Evolutionary conservation across 495 filamentous ascomycete genomes (phyloP), one percentile per base, ranked within the genome.

Genomic region (Annulohypoxylon maeteangense): DNA sequence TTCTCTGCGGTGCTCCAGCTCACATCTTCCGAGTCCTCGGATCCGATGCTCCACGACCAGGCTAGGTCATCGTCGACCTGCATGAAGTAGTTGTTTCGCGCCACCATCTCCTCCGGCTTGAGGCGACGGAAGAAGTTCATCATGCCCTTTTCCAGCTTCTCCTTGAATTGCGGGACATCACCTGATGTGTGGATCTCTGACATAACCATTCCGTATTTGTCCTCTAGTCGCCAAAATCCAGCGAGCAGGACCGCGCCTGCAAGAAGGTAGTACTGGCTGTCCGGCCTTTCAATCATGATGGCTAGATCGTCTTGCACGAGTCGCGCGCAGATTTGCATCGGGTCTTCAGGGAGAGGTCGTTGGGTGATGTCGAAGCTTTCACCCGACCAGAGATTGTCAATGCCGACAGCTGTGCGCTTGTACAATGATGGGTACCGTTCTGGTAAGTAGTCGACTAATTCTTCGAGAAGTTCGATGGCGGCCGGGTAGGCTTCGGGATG

Each of bases 251-350:
- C 90, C 5, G 90, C 85, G 11, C 93, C 94, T 2, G 93, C 92
- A 1, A 93, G 84, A 1, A 96, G 87, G 78, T 94, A 92, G 80
- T 97, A 97, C 77, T 95, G 89, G 23, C 92, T 91, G 74, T 97
- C 92, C 1, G 82, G 76, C 29, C 81, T 84, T 78, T 96, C 92
- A 73, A 97, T 84, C 93, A 97, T 97, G 22, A 97, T 85, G 1
- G 92, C 93, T 0, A 97, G 80, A 75, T 96, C 94, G 75, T 97
- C 94, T 81, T 97, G 94, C 20, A 93, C 81, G 34, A 95, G 84
- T 10, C 93, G 87, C 4, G 88, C 89, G 53, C 83, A 85, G 75
- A 86, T 94, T 61, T 86, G 83, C 91, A 97, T 96, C 7, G 93
- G 93, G 68, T 97, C 92, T 83, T 96, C 93, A 1, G 81, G 76